Evolutionary conservation across 2,329 filamentous ascomycete genomes (phyloP).

Genomic region (Cercospora berteroae): DNA sequence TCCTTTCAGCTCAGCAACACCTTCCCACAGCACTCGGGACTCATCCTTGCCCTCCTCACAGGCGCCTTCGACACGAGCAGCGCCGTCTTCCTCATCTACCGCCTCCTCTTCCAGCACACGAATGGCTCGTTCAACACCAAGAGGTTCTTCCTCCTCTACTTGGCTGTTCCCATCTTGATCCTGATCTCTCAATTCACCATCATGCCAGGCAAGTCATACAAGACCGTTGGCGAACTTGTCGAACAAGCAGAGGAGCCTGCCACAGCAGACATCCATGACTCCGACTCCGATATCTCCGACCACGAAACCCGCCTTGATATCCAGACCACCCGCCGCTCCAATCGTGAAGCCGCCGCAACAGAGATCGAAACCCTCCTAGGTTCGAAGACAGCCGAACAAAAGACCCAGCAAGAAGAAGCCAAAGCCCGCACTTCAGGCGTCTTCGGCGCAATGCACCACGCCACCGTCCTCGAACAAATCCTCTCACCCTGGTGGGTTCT

Average conservation of each 20-base stretch:
- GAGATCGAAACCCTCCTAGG: slow-evolving; percentile 75
- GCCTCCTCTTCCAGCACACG: slow-evolving; percentile 47
- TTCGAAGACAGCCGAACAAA: slow-evolving; percentile 60
- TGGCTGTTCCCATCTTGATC: slow-evolving; percentile 48
- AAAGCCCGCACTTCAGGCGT: slow-evolving; percentile 72
- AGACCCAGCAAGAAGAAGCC: slow-evolving; percentile 63
- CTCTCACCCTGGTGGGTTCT: slow-evolving; percentile 78
- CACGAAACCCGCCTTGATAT: slow-evolving; percentile 56
- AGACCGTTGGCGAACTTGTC: slow-evolving; percentile 72
- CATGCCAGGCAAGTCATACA: slow-evolving; percentile 51
- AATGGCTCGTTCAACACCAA: slow-evolving; percentile 45
- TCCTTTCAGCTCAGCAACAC: slow-evolving; percentile 53
- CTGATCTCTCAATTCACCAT: slow-evolving; percentile 45
- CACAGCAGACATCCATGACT: slow-evolving; percentile 47
- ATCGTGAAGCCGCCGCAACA: slow-evolving; percentile 61
- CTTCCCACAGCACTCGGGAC: slow-evolving; percentile 50
- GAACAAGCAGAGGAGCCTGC: slow-evolving; percentile 60
- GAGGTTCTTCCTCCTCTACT: slow-evolving; percentile 51
- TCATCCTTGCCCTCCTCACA: slow-evolving; percentile 51
- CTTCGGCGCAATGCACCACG: slow-evolving; percentile 80
- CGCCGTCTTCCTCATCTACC: slow-evolving; percentile 50
- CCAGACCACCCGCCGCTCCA: slow-evolving; percentile 51
- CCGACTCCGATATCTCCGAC: slow-evolving; percentile 55
- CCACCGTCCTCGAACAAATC: slow-evolving; percentile 70
- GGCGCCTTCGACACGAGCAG: slow-evolving; percentile 53